Conservation (phyloP, 1,139 yeast genomes). For the Sporopachydermia cereana region DNA sequence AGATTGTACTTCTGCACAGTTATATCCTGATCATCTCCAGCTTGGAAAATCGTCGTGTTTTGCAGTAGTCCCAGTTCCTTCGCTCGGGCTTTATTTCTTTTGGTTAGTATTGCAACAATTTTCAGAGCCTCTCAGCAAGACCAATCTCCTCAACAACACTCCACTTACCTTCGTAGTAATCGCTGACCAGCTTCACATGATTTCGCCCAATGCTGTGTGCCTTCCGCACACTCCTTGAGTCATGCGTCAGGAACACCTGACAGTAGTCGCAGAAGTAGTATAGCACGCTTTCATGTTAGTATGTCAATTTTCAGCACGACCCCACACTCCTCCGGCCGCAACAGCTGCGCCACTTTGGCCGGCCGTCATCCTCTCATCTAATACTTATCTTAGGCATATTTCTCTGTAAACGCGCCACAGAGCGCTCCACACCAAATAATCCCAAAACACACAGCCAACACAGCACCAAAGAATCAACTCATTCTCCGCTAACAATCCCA, state of each 20-base stretch:
- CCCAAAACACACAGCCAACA: no score
- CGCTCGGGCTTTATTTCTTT: constrained; percentile 14
- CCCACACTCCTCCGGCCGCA: no score
- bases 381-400: constrained; percentile 23
- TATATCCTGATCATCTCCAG: constrained; percentile 16
- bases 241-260: constrained; percentile 76
- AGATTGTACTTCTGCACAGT: constrained; percentile 7
- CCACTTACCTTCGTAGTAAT: constrained; percentile 51
- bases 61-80: constrained; percentile 12
- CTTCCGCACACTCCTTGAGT: constrained; percentile 75
- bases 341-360: no score
- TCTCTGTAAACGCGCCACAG: no score
- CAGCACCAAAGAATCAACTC: no score
- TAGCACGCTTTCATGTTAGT: constrained; percentile 9
- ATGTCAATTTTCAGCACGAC: no score
- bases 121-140: no score
- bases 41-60: constrained; percentile 7
- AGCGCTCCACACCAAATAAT: no score
- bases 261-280: constrained; percentile 78
- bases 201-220: constrained; percentile 74
- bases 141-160: no score
- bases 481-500: no score
- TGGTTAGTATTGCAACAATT: no score
- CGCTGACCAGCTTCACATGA: constrained; percentile 64
- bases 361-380: background rate